phyloP scores from a whole-genome alignment of 2,329 filamentous ascomycete species.

The Botryotinia calthae region DNA sequence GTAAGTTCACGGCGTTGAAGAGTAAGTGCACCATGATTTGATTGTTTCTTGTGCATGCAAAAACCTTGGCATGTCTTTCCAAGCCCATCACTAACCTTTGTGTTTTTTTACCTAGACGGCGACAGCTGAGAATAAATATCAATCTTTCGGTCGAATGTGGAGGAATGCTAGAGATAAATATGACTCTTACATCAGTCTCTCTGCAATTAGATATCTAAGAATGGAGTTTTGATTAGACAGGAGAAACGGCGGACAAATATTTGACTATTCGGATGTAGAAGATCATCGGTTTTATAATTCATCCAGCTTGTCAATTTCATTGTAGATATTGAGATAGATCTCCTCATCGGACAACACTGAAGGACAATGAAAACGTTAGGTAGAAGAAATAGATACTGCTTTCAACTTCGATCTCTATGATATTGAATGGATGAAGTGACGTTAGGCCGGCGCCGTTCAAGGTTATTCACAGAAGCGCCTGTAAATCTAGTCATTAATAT shows the following conservation, averaged over 20 bases:
- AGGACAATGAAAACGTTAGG: not conserved
- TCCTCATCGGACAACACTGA: not conserved
- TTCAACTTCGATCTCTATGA: not conserved
- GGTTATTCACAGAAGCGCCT: not conserved
- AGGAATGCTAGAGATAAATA: not conserved
- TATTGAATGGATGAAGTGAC: not conserved
- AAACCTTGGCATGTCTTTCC: not conserved
- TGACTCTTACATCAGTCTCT: fast-evolving
- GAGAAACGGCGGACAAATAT: not conserved
- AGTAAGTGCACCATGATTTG: too few relatives aligned
- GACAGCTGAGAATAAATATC: not conserved
- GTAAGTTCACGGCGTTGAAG: not conserved
- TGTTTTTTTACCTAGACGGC: not conserved
- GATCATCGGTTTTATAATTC: not conserved
- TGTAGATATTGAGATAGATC: not conserved
- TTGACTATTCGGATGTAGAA: not conserved
- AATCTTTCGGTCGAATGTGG: not conserved
- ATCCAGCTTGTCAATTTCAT: not conserved
- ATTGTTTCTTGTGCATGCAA: not conserved
- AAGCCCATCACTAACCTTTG: not conserved
- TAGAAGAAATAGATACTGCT: not conserved
- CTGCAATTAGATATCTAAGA: not conserved
- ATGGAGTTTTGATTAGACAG: not conserved
- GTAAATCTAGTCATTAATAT: not conserved
- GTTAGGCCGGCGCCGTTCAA: not conserved